These are phyloP conservation scores for Raphidocelis subcapitata DNA, from an alignment of 139 green algal species.

Conservation along the genomic window DNA sequence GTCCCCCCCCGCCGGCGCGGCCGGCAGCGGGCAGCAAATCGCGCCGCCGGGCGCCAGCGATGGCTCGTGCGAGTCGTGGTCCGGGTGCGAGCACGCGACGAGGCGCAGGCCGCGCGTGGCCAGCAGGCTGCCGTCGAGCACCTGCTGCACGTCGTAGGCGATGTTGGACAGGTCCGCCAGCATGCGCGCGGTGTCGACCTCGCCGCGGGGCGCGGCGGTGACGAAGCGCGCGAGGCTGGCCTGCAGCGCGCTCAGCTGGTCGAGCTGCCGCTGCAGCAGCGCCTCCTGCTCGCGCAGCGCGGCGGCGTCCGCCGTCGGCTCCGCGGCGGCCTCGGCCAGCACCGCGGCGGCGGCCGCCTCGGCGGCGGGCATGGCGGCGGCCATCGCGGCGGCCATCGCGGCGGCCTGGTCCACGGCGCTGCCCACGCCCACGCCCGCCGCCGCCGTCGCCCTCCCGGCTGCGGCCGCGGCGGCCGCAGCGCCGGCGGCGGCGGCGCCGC, in stretches of 20 bases:
- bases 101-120: slow-evolving; percentile 24
- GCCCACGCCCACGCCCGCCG: neutral
- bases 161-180: slow-evolving; percentile 48
- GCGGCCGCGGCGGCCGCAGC: too few relatives aligned
- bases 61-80: too few relatives aligned
- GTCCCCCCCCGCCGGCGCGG: too few relatives aligned
- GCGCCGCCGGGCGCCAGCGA: too few relatives aligned
- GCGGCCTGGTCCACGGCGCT: neutral
- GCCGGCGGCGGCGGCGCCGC: too few relatives aligned
- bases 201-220: slow-evolving; percentile 15
- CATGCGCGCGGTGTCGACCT: slow-evolving; percentile 35
- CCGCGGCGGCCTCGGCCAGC: neutral
- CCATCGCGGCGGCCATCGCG: neutral
- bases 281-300: neutral
- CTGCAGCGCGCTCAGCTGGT: neutral
- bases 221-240: slow-evolving; percentile 20
- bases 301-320: neutral
- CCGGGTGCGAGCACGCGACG: slow-evolving; percentile 9
- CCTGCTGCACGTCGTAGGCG: slow-evolving; percentile 40
- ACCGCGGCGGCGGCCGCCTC: neutral
- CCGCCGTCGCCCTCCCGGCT: neutral
- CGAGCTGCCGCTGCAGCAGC: neutral
- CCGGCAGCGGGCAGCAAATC: too few relatives aligned
- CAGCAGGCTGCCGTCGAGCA: slow-evolving; percentile 13
- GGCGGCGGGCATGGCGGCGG: neutral